Evolutionary conservation across 2,329 filamentous ascomycete genomes (phyloP).

Genomic region (Bipolaris zeicola): DNA sequence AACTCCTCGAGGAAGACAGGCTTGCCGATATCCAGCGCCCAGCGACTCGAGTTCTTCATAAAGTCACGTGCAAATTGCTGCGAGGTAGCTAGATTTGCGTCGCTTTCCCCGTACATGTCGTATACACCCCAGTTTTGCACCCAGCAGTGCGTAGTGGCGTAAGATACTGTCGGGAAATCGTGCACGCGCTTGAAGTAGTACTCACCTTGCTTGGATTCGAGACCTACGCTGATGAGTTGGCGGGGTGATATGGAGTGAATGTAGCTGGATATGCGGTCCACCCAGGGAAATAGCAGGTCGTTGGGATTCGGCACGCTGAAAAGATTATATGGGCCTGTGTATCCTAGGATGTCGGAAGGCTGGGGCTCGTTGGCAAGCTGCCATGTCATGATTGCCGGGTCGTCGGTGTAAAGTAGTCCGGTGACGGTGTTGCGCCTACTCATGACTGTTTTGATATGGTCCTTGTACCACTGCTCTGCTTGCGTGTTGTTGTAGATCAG

Average conservation of each 20-base stretch:
- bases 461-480: conserved; percentile 46
- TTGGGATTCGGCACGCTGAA: conserved; percentile 34
- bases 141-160: conserved; percentile 50
- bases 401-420: conserved; percentile 44
- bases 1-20: conserved; percentile 50
- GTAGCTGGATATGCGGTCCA: conserved; percentile 45
- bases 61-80: conserved; percentile 46
- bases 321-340: conserved; percentile 36
- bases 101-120: conserved; percentile 46
- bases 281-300: conserved; percentile 47
- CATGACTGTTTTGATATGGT: conserved; percentile 47
- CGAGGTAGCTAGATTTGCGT: conserved; percentile 39
- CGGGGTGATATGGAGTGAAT: conserved; percentile 46
- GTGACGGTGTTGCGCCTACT: conserved; percentile 47
- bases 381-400: conserved; percentile 51
- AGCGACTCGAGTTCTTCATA: conserved; percentile 41
- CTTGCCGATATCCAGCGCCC: conserved; percentile 47
- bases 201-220: conserved; percentile 50
- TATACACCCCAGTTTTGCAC: conserved; percentile 50
- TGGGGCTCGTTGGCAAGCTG: conserved; percentile 51
- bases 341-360: conserved; percentile 31
- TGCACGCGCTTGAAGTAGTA: conserved; percentile 49
- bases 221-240: conserved; percentile 48
- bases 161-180: conserved; percentile 46
- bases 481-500: conserved; percentile 44